Conservation (phyloP, 768 basidiomycete species). For the Leccinum rimulosum region DNA sequence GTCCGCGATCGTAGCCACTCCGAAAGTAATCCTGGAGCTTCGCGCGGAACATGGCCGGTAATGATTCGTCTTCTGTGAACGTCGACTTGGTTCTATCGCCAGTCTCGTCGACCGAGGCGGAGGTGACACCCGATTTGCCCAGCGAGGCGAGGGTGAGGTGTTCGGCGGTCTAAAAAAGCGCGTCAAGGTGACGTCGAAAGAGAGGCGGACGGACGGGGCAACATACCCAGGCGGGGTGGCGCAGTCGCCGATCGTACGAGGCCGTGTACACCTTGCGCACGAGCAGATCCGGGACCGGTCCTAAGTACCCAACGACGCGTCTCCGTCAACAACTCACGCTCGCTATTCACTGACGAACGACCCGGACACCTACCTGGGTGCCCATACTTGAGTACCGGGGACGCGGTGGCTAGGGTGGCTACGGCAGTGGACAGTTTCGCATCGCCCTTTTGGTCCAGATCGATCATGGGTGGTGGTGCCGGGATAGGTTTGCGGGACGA, state of each 20-base stretch:
- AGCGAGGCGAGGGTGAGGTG: constrained; percentile 83
- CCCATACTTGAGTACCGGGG: constrained; percentile 50
- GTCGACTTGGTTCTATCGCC: constrained; percentile 74
- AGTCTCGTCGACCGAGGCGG: constrained; percentile 36
- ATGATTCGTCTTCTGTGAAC: constrained; percentile 79
- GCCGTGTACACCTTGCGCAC: constrained; percentile 82
- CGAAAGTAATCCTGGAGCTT: constrained; percentile 85
- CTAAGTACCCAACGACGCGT: constrained; percentile 37
- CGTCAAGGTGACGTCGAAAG: neutral
- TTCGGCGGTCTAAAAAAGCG: constrained; percentile 77
- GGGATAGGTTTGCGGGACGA: constrained; percentile 31
- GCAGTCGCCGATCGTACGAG: constrained; percentile 84
- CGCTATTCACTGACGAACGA: neutral
- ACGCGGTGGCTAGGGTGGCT: constrained; percentile 2
- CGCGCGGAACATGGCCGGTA: constrained; percentile 79
- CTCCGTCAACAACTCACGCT: constrained; percentile 1
- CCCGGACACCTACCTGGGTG: constrained; percentile 25
- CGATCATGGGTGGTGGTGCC: constrained; percentile 36
- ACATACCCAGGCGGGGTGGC: constrained; percentile 92
- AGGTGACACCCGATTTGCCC: constrained; percentile 42
- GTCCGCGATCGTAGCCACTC: constrained; percentile 94
- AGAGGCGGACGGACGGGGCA: too few species aligned
- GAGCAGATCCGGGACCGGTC: constrained; percentile 79
- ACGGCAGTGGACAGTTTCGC: constrained; percentile 40
- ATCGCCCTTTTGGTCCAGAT: constrained; percentile 44